Conservation (phyloP, 352 stramenopile species). For the Plasmopara halstedii region DNA sequence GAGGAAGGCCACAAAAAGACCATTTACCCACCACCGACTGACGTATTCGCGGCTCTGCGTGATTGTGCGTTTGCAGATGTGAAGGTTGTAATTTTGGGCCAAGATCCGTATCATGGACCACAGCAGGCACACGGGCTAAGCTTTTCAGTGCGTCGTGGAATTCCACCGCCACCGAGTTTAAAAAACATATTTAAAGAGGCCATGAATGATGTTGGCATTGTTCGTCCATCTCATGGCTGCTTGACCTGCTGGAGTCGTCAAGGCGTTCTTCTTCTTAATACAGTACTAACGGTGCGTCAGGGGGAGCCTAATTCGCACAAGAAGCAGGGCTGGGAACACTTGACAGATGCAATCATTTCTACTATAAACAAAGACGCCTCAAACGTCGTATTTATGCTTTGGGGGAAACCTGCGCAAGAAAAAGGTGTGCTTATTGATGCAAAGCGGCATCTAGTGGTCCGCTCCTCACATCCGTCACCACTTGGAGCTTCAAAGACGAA, state of each 20-base stretch:
- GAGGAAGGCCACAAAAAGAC: conserved; percentile 61
- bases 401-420: conserved; percentile 93
- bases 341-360: conserved; percentile 94
- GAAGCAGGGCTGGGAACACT: conserved; percentile 94
- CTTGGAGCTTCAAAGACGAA: conserved; percentile 95
- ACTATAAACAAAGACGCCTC: conserved; percentile 62
- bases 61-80: conserved; percentile 79
- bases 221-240: conserved; percentile 82
- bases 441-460: conserved; percentile 77
- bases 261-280: conserved; percentile 98
- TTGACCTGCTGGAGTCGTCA: conserved; percentile 91
- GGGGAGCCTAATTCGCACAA: conserved; percentile 93
- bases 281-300: conserved; percentile 92
- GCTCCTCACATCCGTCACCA: conserved; percentile 90
- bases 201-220: conserved; percentile 65
- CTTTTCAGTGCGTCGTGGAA: conserved; percentile 88
- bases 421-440: conserved; percentile 75
- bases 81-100: conserved; percentile 92
- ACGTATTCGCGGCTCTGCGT: conserved; percentile 88
- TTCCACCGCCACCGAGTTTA: conserved; percentile 90
- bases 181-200: conserved; percentile 99
- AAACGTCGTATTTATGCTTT: conserved; percentile 97
- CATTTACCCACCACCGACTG: conserved; percentile 79
- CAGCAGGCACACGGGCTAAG: conserved; percentile 81
- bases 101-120: conserved; percentile 88